Base-by-base conservation (phyloP, 169 alveolate species). In the Plasmodium vinckei region DNA sequence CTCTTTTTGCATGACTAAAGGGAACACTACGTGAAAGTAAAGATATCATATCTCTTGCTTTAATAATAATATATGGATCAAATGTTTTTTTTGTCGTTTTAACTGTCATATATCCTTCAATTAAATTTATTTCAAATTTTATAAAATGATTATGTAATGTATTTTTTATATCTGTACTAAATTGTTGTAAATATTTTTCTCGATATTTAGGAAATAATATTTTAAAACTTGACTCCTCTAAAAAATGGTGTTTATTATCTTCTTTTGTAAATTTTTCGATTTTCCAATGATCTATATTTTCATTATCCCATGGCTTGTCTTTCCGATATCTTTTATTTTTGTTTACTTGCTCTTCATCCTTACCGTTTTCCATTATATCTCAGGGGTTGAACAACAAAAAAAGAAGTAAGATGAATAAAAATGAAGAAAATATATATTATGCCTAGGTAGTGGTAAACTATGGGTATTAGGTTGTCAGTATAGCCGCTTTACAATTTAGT, bases 221-320 rank as follows among this genome's bases (percentile, higher is more conserved):
- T 9, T 99, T 98, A 87, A 99, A 99, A 63, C 99, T 97, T 89
- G 99, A 96, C 87, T 98, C 99, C 89, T 98, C 99, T 46, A 97
- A 87, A 23, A 98, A 94, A 25, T 93, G 92, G 17, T 99, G 98
- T 54, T 94, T 92, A 70, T 72, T 84, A 23, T 72, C 77, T 87
- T 90, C 97, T 61, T 64, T 82, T 1, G 93, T 92, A 75, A 97
- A 97, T 25, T 96, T 96, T 68, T 97, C 99, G 1, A 98, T 95
- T 92, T 98, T 98, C 99, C 99, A 99, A 91, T 98, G 99, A 87
- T 99, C 99, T 53, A 95, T 97, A 33, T 98, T 99, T 70, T 97
- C 99, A 63, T 98, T 97, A 79, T 99, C 99, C 99, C 99, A 99
- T 1, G 99, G 99, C 93, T 99, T 99, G 39, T 98, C 99, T 84